Percentiles rank a stretch among this genome's conserved stretches.
Conservation (phyloP, 805 yeast genomes). For the Wickerhamomyces xylosicus region DNA sequence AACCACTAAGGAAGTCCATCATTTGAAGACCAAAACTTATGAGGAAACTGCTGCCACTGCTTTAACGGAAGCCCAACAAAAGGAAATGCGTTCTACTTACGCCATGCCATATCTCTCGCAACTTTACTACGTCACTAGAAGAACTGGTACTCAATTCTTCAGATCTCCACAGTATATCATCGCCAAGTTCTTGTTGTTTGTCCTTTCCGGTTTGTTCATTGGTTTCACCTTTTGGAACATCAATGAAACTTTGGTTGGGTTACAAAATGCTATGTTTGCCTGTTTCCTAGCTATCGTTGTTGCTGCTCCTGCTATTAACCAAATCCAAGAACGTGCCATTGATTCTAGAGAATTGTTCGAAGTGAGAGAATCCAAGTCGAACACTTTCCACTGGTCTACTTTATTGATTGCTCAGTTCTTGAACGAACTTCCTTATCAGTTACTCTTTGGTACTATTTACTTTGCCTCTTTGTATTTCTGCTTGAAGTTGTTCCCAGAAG, state of each 20-base stretch:
- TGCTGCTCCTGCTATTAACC: constrained; percentile 48
- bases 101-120: constrained; percentile 34
- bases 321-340: constrained; percentile 49
- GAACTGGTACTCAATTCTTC: constrained; percentile 37
- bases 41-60: background rate
- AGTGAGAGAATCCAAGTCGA: constrained; percentile 59
- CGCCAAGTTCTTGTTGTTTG: constrained; percentile 42
- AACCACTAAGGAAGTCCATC: constrained; percentile 20
- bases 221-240: constrained; percentile 68
- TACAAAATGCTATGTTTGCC: constrained; percentile 50
- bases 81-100: constrained; percentile 8
- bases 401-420: constrained; percentile 41
- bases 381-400: constrained; percentile 62
- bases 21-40: constrained; percentile 17
- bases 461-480: constrained; percentile 44
- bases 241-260: constrained; percentile 38
- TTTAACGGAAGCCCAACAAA: background rate
- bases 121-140: constrained; percentile 26
- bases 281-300: constrained; percentile 49
- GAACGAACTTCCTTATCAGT: constrained; percentile 51
- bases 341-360: constrained; percentile 52
- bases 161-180: constrained; percentile 51
- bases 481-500: constrained; percentile 27
- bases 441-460: constrained; percentile 36
- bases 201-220: constrained; percentile 48